These are phyloP conservation scores for Paramecium tetraurelia DNA, from an alignment of 73 alveolate species.

Conservation along the genomic window DNA sequence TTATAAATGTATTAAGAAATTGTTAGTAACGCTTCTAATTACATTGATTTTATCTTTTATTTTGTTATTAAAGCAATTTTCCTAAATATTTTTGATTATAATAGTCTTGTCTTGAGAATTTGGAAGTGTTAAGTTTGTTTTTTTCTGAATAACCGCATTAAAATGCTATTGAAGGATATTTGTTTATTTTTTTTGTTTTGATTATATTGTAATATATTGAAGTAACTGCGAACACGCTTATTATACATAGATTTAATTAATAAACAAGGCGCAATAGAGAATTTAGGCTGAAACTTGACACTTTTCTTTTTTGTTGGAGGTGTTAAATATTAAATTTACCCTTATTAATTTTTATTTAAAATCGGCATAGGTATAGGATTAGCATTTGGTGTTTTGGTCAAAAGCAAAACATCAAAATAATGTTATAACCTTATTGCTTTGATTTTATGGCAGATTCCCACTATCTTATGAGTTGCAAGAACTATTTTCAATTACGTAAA, in stretches of 20 bases:
- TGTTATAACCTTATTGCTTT: background rate
- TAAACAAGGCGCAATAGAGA: background rate
- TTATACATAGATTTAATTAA: background rate
- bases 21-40: background rate
- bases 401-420: background rate
- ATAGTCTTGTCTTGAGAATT: background rate
- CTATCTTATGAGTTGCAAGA: background rate
- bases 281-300: background rate
- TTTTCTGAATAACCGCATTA: background rate
- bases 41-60: background rate
- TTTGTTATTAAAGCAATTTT: background rate
- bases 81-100: background rate
- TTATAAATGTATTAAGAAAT: background rate
- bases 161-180: background rate
- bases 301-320: constrained; percentile 19
- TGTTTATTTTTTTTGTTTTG: background rate
- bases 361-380: background rate
- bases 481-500: background rate
- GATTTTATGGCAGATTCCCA: background rate
- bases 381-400: background rate
- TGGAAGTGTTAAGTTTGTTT: background rate
- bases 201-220: background rate
- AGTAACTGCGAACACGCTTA: background rate
- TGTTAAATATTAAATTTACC: background rate
- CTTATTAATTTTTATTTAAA: background rate